Base-by-base conservation (phyloP, 805 yeast genomes). In the Sugiyamaella mastotermitis region DNA sequence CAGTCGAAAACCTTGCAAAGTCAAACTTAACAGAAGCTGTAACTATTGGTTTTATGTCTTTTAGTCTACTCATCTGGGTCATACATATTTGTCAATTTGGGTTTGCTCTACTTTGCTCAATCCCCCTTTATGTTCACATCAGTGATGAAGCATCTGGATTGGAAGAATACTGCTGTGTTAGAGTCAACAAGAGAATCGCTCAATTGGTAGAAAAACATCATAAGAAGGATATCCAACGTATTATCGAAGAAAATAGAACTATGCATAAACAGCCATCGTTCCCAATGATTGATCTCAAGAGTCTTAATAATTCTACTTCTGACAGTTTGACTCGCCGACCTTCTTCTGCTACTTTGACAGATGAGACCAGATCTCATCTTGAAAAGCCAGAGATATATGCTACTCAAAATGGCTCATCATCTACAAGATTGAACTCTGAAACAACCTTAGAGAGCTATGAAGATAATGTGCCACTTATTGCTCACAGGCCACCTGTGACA, bases 61-160 rank as follows among this genome's bases (percentile, higher is more conserved):
- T 82, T 41, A 82, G 94, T 1, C 75, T 86, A 50, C 56, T 73
- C 11, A 71, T 86, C 48, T 86, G 92, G 88, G 62, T 76, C 9
- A 59, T 82, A 38, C 82, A 83, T 65, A 70, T 81, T 43, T 52
- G 73, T 37, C 67, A 69, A 53, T 72, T 82, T 41, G 48, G 65
- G 17, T 51, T 76, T 38, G 88, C 85, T 1, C 44, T 79, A 45
- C 25, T 76, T 2, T 64, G 69, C 42, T 68, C 69, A 33, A 48
- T 74, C 10, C 81, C 78, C 3, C 69, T 80, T 2, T 69, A 66
- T 47, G 64, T 69, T 37, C 69, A 64, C 43, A 53, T 71, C 14
- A 52, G 70, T 9, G 57, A 68, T 26, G 54, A 59, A 13, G 52
- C 55, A 31, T 61, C 54, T 38, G 68, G 65, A 33, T 57, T 81